Percentiles rank a stretch among this genome's conserved stretches.
Conservation (phyloP, 2,329 filamentous ascomycete genomes). For the Lecanoromycetidae sp. region DNA sequence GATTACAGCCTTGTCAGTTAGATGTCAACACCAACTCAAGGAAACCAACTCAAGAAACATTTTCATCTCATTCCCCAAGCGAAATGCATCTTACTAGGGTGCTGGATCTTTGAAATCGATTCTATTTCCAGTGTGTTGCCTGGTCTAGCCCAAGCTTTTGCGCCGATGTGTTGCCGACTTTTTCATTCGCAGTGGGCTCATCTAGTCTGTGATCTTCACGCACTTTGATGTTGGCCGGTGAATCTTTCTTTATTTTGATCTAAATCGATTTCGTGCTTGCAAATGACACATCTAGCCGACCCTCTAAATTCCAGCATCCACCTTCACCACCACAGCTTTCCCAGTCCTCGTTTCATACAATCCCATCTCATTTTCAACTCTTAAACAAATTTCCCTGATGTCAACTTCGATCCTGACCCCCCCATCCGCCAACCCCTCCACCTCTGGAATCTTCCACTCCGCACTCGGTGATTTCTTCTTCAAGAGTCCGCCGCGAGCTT, state of each 20-base stretch:
- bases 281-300: not conserved
- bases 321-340: conserved; percentile 22
- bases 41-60: too few species aligned
- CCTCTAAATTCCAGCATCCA: conserved; percentile 8
- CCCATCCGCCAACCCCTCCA: conserved; percentile 17
- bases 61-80: too few species aligned
- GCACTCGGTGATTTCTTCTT: not conserved
- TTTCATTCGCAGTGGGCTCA: too few species aligned
- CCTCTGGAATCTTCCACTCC: conserved; percentile 3
- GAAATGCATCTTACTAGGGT: too few species aligned
- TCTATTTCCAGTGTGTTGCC: too few species aligned
- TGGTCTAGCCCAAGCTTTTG: too few species aligned
- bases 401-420: conserved; percentile 25
- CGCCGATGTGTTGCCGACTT: too few species aligned
- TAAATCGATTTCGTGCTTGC: not conserved
- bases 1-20: too few species aligned
- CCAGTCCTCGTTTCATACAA: conserved; percentile 32
- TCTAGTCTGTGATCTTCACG: too few species aligned
- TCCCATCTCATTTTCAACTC: conserved; percentile 33
- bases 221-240: too few species aligned
- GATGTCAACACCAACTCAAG: too few species aligned
- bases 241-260: not conserved
- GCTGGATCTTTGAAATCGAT: too few species aligned
- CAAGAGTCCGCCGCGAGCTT: not conserved
- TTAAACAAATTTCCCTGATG: conserved; percentile 30